Evolutionary conservation across 495 filamentous ascomycete species (phyloP), one percentile per base, ranked within the genome.

Genomic region (Aspergillus cavernicola): DNA sequence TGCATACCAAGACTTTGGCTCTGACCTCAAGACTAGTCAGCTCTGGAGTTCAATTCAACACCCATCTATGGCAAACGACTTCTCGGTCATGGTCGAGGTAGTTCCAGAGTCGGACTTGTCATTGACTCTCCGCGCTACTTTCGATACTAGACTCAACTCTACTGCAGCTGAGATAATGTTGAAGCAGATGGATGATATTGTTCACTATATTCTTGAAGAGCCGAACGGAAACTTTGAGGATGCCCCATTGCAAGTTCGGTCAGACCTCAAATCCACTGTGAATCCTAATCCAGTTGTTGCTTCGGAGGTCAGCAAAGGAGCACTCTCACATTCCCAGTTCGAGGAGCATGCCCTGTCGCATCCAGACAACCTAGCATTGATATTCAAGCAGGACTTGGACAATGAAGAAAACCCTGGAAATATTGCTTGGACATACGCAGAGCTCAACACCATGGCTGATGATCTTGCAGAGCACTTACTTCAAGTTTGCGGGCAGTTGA

Each of bases 371-470:
- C 37, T 55, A 20, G 68, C 68, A 13, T 37, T 71, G 50, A 58
- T 66, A 13, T 68, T 67, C 37, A 60, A 61, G 48, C 22, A 51
- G 9, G 56, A 66, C 26, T 50, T 66, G 38, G 57, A 63, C 33
- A 42, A 62, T 42, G 57, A 61, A 6, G 20, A 38, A 0, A 40
- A 60, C 13, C 45, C 50, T 0, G 23, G 26, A 9, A 66, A 65
- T 28, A 55, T 62, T 3, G 16, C 32, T 4, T 72, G 63, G 68
- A 66, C 65, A 2, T 72, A 69, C 37, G 51, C 20, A 4, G 41
- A 72, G 40, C 60, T 72, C 37, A 61, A 72, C 37, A 35, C 58
- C 4, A 60, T 61, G 43, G 65, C 68, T 8, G 56, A 62, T 15
- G 13, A 24, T 9, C 60, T 72, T 50, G 68, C 68, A 0, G 51